Evolutionary conservation across 2,329 filamentous ascomycete species (phyloP).

Genomic region (Ascochyta lentis): DNA sequence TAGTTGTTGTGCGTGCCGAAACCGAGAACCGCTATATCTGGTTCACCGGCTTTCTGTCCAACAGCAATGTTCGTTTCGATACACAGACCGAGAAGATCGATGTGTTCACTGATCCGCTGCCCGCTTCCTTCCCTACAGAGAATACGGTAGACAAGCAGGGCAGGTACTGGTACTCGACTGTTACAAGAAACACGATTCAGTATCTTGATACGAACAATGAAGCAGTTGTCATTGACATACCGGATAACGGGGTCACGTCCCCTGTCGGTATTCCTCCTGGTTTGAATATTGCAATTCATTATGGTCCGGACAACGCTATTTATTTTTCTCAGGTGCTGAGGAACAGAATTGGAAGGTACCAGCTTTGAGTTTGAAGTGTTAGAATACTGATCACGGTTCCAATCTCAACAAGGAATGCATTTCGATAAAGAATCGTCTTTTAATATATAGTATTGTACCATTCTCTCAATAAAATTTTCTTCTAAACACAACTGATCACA

Average conservation of each 20-base stretch:
- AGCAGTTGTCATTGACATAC: slow-evolving; percentile 19
- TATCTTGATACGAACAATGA: slow-evolving; percentile 18
- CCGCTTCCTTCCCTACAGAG: slow-evolving; percentile 12
- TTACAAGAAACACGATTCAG: slow-evolving; percentile 19
- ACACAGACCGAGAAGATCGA: slow-evolving; percentile 18
- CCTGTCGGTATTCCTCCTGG: slow-evolving; percentile 16
- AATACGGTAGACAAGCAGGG: slow-evolving; percentile 18
- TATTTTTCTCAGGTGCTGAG: slow-evolving; percentile 21
- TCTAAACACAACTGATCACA: too few relatives aligned
- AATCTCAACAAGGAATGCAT: background rate
- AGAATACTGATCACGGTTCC: background rate
- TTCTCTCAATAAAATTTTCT: too few relatives aligned
- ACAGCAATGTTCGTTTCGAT: slow-evolving; percentile 21
- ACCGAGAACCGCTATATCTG: slow-evolving; percentile 19
- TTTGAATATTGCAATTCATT: slow-evolving; percentile 19
- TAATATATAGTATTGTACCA: too few relatives aligned
- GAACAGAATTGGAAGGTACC: slow-evolving; percentile 19
- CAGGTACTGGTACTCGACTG: slow-evolving; percentile 20
- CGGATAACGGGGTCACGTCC: slow-evolving; percentile 16
- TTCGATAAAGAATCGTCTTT: too few relatives aligned
- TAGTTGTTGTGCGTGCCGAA: slow-evolving; percentile 14
- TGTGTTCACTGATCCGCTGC: slow-evolving; percentile 16
- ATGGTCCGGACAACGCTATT: slow-evolving; percentile 19
- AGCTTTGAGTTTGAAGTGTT: background rate
- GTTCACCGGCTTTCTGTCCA: slow-evolving; percentile 20